Conservation (phyloP, 2,329 filamentous ascomycete genomes). For the Penicillium sp. region DNA sequence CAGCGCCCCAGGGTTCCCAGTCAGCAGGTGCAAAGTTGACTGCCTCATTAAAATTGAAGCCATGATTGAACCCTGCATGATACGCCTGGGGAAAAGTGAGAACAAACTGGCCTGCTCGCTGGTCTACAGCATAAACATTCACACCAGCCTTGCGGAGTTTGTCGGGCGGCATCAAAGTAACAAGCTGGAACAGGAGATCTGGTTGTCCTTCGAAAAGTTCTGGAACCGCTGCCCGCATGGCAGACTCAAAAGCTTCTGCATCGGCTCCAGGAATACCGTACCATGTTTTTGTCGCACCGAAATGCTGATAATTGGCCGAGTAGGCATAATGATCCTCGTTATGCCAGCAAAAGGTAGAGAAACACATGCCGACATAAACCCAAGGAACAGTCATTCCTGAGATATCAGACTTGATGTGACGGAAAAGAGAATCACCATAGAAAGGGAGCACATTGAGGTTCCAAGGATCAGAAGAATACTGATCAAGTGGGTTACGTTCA, state of each 20-base stretch:
- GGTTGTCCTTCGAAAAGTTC: constrained; percentile 97
- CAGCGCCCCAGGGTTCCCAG: constrained; percentile 90
- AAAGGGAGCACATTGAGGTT: constrained; percentile 93
- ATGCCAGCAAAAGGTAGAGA: constrained; percentile 99
- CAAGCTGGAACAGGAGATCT: constrained; percentile 92
- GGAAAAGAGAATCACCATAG: constrained; percentile 87
- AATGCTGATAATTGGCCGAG: constrained; percentile 97
- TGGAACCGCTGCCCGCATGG: constrained; percentile 92
- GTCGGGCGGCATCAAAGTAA: constrained; percentile 92
- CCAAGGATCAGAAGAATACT: constrained; percentile 90
- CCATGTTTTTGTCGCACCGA: constrained; percentile 98
- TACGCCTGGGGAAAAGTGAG: constrained; percentile 97
- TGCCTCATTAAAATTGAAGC: constrained; percentile 98
- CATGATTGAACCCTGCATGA: constrained; percentile 97
- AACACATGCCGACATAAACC: constrained; percentile 99
- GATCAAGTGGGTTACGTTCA: constrained; percentile 84
- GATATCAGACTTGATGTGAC: constrained; percentile 97
- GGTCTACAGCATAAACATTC: constrained; percentile 90
- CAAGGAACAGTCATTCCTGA: constrained; percentile 99
- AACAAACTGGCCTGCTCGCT: constrained; percentile 92
- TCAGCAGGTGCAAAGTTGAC: constrained; percentile 96
- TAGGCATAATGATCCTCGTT: constrained; percentile 98
- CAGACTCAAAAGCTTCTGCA: constrained; percentile 90
- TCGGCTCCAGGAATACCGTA: constrained; percentile 96
- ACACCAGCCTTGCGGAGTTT: constrained; percentile 92